These are phyloP conservation scores for Clavaria fumosa DNA, from an alignment of 768 basidiomycete genomes.

Conservation along the genomic window DNA sequence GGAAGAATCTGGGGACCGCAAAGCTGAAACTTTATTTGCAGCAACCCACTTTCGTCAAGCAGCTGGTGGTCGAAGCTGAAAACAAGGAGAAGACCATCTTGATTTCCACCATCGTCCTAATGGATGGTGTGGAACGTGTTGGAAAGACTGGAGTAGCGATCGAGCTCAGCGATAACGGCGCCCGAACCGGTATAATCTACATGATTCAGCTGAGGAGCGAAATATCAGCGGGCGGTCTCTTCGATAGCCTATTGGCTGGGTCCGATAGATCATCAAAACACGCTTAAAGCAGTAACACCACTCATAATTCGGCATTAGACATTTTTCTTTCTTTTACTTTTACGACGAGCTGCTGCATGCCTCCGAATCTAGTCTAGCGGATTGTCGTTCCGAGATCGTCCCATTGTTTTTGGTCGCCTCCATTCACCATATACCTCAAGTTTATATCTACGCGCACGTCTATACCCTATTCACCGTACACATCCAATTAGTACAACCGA, in stretches of 20 bases:
- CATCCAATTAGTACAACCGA: neutral
- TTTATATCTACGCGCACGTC: too few relatives aligned
- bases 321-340: too few relatives aligned
- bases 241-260: slow-evolving; percentile 74
- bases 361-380: too few relatives aligned
- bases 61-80: slow-evolving; percentile 87
- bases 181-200: slow-evolving; percentile 85
- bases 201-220: slow-evolving; percentile 96
- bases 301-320: too few relatives aligned
- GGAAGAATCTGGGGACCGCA: slow-evolving; percentile 88
- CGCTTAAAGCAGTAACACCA: too few relatives aligned
- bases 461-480: neutral
- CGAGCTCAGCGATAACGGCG: slow-evolving; percentile 85
- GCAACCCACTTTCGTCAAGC: slow-evolving; percentile 80
- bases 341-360: too few relatives aligned
- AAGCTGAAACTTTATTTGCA: slow-evolving; percentile 78
- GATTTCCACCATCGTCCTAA: slow-evolving; percentile 91
- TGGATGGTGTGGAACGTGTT: slow-evolving; percentile 95
- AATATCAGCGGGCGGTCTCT: slow-evolving; percentile 67
- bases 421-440: too few relatives aligned
- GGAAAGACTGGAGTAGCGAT: slow-evolving; percentile 97
- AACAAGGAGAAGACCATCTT: slow-evolving; percentile 59
- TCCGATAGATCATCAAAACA: slow-evolving; percentile 45
- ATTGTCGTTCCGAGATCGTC: too few relatives aligned
- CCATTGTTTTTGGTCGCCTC: too few relatives aligned